phyloP scores from a whole-genome alignment of 805 yeast genomes.

The Candida saitoana region DNA sequence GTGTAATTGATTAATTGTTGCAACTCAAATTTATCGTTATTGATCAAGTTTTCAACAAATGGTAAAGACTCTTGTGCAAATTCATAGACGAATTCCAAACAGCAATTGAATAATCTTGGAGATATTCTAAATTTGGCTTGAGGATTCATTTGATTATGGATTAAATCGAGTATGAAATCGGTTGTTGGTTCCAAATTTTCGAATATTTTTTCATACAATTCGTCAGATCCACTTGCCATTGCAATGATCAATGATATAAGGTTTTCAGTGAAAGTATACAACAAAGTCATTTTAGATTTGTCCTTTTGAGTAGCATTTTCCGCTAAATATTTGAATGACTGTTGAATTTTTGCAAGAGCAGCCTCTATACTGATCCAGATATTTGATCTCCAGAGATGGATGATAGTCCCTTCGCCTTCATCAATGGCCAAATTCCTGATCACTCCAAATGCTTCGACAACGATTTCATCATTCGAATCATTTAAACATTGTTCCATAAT shows the following conservation, averaged over 20 bases:
- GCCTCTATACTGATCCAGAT: constrained; percentile 61
- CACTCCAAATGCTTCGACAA: constrained; percentile 76
- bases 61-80: constrained; percentile 56
- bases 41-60: constrained; percentile 38
- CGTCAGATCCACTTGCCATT: constrained; percentile 60
- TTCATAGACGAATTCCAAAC: constrained; percentile 57
- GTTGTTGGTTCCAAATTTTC: constrained; percentile 38
- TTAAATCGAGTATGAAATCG: constrained; percentile 32
- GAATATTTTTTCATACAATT: constrained; percentile 44
- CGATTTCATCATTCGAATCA: constrained; percentile 68
- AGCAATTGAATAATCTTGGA: constrained; percentile 44
- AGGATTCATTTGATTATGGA: constrained; percentile 14
- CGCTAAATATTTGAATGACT: constrained; percentile 42
- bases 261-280: constrained; percentile 71
- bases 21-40: constrained; percentile 1
- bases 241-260: constrained; percentile 64
- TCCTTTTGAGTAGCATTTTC: constrained; percentile 17
- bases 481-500: constrained; percentile 61
- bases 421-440: constrained; percentile 76
- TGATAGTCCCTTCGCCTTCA: constrained; percentile 81
- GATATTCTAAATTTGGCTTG: constrained; percentile 23
- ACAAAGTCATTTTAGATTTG: constrained; percentile 43
- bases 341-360: constrained; percentile 48
- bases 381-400: constrained; percentile 71
- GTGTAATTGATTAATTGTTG: not conserved